A percentile compares a stretch with the other conserved stretches of the same genome.
Evolutionary conservation across 2,329 filamentous ascomycete genomes (phyloP).

Genomic region (Sodiomyces alkalinus): DNA sequence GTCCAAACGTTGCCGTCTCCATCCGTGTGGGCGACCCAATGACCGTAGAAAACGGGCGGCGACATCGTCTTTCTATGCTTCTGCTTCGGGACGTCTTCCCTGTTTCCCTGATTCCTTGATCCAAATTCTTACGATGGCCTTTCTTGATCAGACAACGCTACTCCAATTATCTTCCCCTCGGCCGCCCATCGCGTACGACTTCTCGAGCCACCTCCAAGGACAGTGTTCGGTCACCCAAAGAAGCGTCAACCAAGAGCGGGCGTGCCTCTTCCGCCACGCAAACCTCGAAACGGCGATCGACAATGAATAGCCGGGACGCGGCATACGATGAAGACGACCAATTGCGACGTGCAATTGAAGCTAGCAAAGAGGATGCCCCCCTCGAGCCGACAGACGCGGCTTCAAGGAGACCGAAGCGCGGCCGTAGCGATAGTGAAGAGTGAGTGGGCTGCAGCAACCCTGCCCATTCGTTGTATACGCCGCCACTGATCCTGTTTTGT

Average conservation of each 20-base stretch:
- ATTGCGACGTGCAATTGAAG: slow-evolving; percentile 77
- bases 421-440: slow-evolving; percentile 88
- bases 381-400: too few species aligned
- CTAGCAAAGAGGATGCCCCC: slow-evolving; percentile 63
- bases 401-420: slow-evolving; percentile 68
- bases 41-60: too few species aligned
- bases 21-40: too few species aligned
- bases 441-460: slow-evolving; percentile 38
- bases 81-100: slow-evolving; percentile 2
- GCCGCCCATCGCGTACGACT: slow-evolving; percentile 37
- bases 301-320: slow-evolving; percentile 92
- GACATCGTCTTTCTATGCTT: slow-evolving; percentile 1
- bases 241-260: slow-evolving; percentile 38
- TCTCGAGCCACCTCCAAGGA: slow-evolving; percentile 56
- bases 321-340: slow-evolving; percentile 93
- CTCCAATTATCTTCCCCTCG: slow-evolving; percentile 48
- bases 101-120: not conserved
- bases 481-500: slow-evolving; percentile 6
- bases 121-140: slow-evolving; percentile 2
- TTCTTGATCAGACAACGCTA: slow-evolving; percentile 47
- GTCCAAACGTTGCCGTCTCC: too few species aligned
- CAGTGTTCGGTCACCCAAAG: slow-evolving; percentile 35
- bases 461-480: slow-evolving; percentile 1
- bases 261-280: slow-evolving; percentile 35
- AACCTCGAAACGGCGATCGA: slow-evolving; percentile 72